A percentile compares a stretch with the other conserved stretches of the same genome.
These are phyloP conservation scores for Dioszegia hungarica DNA, from an alignment of 768 basidiomycete species.

Conservation along the genomic window DNA sequence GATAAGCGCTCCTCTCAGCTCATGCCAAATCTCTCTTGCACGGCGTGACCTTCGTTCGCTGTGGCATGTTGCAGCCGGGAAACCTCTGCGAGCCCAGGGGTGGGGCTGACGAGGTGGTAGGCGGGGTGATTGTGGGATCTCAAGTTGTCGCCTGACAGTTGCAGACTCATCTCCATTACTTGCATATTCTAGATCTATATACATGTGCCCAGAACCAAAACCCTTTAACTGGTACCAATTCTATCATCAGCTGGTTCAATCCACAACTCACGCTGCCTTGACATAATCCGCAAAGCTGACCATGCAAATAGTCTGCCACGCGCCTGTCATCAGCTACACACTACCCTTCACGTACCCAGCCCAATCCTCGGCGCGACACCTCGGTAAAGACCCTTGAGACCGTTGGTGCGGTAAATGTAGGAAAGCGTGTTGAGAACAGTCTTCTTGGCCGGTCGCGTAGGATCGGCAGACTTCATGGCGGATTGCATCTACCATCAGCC, in stretches of 20 bases:
- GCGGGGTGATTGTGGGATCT: too few species aligned
- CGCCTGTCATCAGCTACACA: constrained; percentile 14
- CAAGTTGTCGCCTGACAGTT: too few species aligned
- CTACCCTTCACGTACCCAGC: constrained; percentile 58
- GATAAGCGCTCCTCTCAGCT: too few species aligned
- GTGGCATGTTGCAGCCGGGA: too few species aligned
- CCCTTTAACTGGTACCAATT: background rate
- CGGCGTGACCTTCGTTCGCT: too few species aligned
- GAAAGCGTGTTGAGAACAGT: constrained; percentile 84
- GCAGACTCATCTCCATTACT: too few species aligned
- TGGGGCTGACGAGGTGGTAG: too few species aligned
- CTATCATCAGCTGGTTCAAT: background rate
- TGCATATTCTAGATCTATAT: background rate
- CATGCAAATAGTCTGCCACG: constrained; percentile 69
- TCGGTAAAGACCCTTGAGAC: constrained; percentile 91
- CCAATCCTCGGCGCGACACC: constrained; percentile 96
- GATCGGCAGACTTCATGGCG: constrained; percentile 75
- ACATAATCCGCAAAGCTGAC: constrained; percentile 96
- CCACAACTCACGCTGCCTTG: constrained; percentile 54
- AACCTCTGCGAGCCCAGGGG: too few species aligned
- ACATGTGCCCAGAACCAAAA: background rate
- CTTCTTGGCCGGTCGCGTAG: constrained; percentile 77
- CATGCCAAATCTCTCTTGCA: too few species aligned
- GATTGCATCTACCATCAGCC: constrained; percentile 80
- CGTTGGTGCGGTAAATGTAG: constrained; percentile 97